These are phyloP conservation scores for Cocos nucifera DNA, from an alignment of 176 grass and related monocot genomes.

Conservation along the genomic window DNA sequence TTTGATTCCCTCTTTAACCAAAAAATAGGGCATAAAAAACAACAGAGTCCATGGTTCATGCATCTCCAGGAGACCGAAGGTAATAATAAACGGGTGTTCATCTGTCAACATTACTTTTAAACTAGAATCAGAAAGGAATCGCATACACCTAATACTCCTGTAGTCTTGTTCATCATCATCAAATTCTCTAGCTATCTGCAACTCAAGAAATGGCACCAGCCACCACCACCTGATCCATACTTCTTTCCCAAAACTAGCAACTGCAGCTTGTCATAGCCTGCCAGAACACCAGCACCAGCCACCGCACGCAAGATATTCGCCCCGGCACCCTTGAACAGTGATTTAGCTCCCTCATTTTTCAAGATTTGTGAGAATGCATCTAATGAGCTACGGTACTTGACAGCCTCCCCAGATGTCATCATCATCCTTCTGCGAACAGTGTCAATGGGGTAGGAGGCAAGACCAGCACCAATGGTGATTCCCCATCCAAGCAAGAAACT, in stretches of 20 bases:
- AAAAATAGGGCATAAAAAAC: no score
- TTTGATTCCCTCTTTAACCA: no score
- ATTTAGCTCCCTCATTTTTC: conserved; percentile 12
- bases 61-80: no score
- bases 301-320: conserved; percentile 5
- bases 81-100: no score
- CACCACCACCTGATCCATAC: conserved; percentile 10
- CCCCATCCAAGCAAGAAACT: conserved; percentile 18
- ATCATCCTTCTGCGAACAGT: conserved; percentile 16
- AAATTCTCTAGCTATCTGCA: no score
- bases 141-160: no score
- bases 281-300: conserved; percentile 11
- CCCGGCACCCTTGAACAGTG: conserved; percentile 11
- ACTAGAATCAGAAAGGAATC: no score
- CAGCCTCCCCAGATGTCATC: conserved; percentile 17
- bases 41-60: no score
- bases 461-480: conserved; percentile 7
- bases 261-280: conserved; percentile 19
- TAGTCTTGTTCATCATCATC: no score
- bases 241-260: conserved; percentile 2
- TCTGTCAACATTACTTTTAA: no score
- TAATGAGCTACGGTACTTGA: conserved; percentile 8
- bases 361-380: conserved; percentile 11
- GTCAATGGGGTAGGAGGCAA: not conserved
- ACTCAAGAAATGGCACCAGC: no score